These are phyloP conservation scores for Pythium pectinolyticum DNA, from an alignment of 352 stramenopile species.

Conservation along the genomic window DNA sequence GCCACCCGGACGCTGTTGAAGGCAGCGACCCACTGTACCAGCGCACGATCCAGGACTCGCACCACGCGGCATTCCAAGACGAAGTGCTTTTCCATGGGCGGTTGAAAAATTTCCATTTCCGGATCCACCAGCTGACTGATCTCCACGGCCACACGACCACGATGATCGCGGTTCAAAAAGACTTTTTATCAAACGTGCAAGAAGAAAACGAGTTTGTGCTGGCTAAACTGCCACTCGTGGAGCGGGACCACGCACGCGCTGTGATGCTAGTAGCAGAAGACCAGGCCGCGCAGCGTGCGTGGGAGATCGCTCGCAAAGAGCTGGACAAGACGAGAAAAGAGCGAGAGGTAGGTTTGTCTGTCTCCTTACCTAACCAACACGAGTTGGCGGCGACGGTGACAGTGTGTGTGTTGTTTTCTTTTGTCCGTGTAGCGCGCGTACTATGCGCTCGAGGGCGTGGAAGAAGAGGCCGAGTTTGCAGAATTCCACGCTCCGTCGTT, in stretches of 20 bases:
- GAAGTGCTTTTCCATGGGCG: conserved; percentile 68
- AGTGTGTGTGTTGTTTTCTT: too few species aligned
- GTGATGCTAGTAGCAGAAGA: conserved; percentile 50
- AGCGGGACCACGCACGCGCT: conserved; percentile 52
- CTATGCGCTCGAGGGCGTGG: conserved; percentile 61
- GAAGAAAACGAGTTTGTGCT: conserved; percentile 51
- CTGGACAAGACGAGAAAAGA: conserved; percentile 40
- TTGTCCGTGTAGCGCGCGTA: conserved; percentile 38
- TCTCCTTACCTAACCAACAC: neutral
- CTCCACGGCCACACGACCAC: conserved; percentile 40
- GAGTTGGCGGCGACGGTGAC: neutral
- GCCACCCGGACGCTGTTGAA: conserved; percentile 26
- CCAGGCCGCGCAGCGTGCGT: conserved; percentile 22
- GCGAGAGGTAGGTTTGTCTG: conserved; percentile 36
- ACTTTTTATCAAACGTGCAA: conserved; percentile 49
- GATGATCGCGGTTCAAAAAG: conserved; percentile 50
- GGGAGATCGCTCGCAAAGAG: conserved; percentile 33
- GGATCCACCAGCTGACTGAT: conserved; percentile 53
- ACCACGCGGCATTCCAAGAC: conserved; percentile 59
- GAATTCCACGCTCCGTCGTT: conserved; percentile 68
- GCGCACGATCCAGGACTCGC: conserved; percentile 48
- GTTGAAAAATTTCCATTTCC: conserved; percentile 66
- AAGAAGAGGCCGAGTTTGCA: conserved; percentile 77
- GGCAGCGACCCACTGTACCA: conserved; percentile 50
- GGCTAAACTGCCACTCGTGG: conserved; percentile 55